Evolutionary conservation across 176 grass and related monocot species (phyloP).

Genomic region (Olyra latifolia): DNA sequence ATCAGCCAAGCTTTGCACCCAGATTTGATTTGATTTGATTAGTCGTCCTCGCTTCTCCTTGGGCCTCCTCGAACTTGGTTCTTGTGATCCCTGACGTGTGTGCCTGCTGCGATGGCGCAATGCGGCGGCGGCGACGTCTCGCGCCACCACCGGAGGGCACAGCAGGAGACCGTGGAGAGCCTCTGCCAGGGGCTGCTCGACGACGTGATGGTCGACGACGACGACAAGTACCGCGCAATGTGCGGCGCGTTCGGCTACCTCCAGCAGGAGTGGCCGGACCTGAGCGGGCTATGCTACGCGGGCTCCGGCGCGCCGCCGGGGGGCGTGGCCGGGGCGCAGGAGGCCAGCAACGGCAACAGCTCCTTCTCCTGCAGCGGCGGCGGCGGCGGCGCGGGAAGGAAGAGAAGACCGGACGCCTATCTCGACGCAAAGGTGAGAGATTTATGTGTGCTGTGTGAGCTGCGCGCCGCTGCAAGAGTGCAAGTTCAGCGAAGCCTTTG

Average conservation of each 20-base stretch:
- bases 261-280: conserved; percentile 62
- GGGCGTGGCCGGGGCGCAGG: not conserved
- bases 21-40: not conserved
- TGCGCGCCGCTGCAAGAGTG: not conserved
- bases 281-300: conserved; percentile 33
- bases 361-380: conserved; percentile 25
- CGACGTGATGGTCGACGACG: conserved; percentile 39
- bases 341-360: conserved; percentile 23
- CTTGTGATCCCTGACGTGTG: not conserved
- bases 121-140: conserved; percentile 37
- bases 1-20: not conserved
- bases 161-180: conserved; percentile 38
- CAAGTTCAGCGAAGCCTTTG: not conserved
- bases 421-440: conserved; percentile 57
- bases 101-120: conserved; percentile 44
- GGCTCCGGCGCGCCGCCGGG: conserved; percentile 19
- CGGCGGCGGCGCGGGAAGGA: conserved; percentile 29
- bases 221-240: conserved; percentile 50
- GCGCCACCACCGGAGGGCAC: conserved; percentile 38
- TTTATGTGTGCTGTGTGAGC: not conserved
- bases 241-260: conserved; percentile 50
- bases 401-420: conserved; percentile 53
- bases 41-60: not conserved
- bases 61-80: not conserved
- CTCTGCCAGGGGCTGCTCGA: conserved; percentile 51